These are phyloP conservation scores for Aciculosporium take DNA, from an alignment of 2,329 filamentous ascomycete genomes.

Conservation along the genomic window DNA sequence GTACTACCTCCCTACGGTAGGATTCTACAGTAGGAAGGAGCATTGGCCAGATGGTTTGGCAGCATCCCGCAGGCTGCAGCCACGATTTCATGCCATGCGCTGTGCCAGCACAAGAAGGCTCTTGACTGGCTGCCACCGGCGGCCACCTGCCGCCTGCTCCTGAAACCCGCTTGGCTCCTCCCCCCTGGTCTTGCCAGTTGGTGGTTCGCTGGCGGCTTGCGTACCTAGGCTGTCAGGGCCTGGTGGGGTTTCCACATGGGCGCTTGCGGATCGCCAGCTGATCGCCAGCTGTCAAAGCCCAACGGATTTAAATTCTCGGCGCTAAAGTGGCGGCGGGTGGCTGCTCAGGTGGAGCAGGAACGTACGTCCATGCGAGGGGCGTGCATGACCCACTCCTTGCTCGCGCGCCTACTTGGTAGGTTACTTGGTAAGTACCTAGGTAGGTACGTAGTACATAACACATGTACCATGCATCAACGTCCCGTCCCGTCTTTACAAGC, in stretches of 20 bases:
- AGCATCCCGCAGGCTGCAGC: not conserved
- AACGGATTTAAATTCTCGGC: not conserved
- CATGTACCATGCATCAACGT: too few relatives aligned
- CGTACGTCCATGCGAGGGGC: too few relatives aligned
- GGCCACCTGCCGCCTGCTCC: not conserved
- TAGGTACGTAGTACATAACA: too few relatives aligned
- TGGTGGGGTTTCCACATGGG: not conserved
- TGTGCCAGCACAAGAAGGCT: not conserved
- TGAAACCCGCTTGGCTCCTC: constrained; percentile 3
- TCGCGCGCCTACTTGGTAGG: too few relatives aligned
- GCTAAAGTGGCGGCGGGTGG: not conserved
- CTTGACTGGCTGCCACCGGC: not conserved
- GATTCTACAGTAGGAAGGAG: too few relatives aligned
- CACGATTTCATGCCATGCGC: not conserved
- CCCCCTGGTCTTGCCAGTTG: not conserved
- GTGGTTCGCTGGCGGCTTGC: not conserved
- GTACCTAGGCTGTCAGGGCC: not conserved
- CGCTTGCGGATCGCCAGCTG: too few relatives aligned
- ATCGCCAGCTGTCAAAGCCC: not conserved
- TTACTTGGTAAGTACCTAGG: too few relatives aligned
- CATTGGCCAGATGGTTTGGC: not conserved
- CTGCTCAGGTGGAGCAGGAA: too few relatives aligned
- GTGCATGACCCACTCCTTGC: too few relatives aligned
- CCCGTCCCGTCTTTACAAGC: too few relatives aligned
- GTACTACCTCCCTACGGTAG: too few relatives aligned